Percentiles rank a stretch among this genome's conserved stretches.
phyloP scores from a whole-genome alignment of 1,284 basidiomycete genomes.

The Lignosus rhinocerotis region DNA sequence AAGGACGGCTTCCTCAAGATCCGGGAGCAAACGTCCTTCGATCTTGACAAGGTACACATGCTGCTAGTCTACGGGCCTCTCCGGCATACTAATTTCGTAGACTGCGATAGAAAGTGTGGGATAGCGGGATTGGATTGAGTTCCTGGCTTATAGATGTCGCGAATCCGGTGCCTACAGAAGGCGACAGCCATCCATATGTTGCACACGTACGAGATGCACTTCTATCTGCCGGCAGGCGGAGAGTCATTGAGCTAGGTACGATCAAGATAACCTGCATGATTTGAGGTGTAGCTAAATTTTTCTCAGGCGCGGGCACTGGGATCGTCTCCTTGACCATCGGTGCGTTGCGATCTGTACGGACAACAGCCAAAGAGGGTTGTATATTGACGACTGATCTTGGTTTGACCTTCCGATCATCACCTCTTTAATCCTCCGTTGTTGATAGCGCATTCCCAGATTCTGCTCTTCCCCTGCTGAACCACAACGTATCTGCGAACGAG shows the following conservation, averaged over 20 bases:
- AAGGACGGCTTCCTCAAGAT: slow-evolving; percentile 45
- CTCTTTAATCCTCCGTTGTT: background rate
- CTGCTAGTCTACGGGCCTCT: background rate
- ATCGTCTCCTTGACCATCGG: slow-evolving; percentile 73
- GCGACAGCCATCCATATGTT: slow-evolving; percentile 17
- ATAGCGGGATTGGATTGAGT: slow-evolving; percentile 81
- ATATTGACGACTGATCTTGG: slow-evolving; percentile 77
- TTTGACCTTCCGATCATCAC: slow-evolving; percentile 37
- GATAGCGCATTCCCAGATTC: slow-evolving; percentile 52
- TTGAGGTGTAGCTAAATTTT: background rate
- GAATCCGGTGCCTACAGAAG: background rate
- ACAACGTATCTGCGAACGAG: slow-evolving; percentile 64
- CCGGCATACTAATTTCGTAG: slow-evolving; percentile 16
- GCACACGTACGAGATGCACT: slow-evolving; percentile 35
- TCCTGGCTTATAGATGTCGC: slow-evolving; percentile 62
- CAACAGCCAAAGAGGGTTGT: slow-evolving; percentile 33
- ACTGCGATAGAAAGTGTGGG: slow-evolving; percentile 83
- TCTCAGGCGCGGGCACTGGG: slow-evolving; percentile 77
- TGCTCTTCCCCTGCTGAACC: slow-evolving; percentile 74
- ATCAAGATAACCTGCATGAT: slow-evolving; percentile 2
- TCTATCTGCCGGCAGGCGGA: slow-evolving; percentile 40
- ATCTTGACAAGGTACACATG: slow-evolving; percentile 77
- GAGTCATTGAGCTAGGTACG: slow-evolving; percentile 69
- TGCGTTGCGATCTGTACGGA: slow-evolving; percentile 43
- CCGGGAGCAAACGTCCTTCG: slow-evolving; percentile 81